Evolutionary conservation across 257 asterid species (phyloP).

Genomic region (Solanum stenotomum): DNA sequence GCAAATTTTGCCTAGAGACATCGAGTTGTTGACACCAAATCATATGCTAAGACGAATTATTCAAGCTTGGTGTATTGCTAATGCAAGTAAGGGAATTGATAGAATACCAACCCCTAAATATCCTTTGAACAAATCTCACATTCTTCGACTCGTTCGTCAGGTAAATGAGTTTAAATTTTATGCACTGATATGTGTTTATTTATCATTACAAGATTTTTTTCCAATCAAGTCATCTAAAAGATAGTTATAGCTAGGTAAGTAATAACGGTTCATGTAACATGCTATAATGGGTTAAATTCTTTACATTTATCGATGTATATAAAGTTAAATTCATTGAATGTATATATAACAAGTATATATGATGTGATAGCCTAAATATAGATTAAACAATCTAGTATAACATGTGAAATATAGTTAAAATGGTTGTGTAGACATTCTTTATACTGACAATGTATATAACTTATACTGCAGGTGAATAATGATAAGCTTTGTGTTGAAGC

Average conservation of each 20-base stretch:
- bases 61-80: constrained; percentile 42
- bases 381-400: neutral
- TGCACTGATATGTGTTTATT: neutral
- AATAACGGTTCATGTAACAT: no score
- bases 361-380: neutral
- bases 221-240: neutral
- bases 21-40: constrained; percentile 48
- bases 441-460: neutral
- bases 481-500: constrained; percentile 7
- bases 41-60: constrained; percentile 49
- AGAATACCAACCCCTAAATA: constrained; percentile 32
- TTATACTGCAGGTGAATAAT: constrained; percentile 6
- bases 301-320: neutral
- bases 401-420: neutral
- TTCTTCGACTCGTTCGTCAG: constrained; percentile 17
- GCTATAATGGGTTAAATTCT: neutral
- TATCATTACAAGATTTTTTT: neutral
- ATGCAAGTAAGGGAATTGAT: constrained; percentile 15
- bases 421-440: neutral
- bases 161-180: neutral
- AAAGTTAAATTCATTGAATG: neutral
- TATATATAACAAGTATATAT: neutral
- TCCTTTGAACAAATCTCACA: constrained; percentile 7
- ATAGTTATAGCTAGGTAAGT: neutral
- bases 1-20: constrained; percentile 18